Evolutionary conservation across 2,329 filamentous ascomycete genomes (phyloP).

Genomic region (Rosellinia necatrix): DNA sequence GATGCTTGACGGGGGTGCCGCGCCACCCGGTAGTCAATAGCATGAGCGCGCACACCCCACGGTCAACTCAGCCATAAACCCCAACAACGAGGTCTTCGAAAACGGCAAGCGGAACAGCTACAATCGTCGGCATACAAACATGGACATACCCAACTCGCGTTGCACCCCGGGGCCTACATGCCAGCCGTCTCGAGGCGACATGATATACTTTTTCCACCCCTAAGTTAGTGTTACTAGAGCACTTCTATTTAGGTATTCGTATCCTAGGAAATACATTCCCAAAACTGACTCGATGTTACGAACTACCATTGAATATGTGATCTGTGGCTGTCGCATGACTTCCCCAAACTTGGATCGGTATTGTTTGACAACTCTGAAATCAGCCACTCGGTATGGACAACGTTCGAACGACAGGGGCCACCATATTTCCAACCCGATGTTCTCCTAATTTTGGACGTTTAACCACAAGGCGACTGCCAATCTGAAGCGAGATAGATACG

Average conservation of each 20-base stretch:
- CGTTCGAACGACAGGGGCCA: too few relatives aligned
- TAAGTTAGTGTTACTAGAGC: not conserved
- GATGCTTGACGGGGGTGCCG: conserved; percentile 23
- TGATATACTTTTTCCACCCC: conserved; percentile 1
- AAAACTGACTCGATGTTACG: not conserved
- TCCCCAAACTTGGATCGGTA: not conserved
- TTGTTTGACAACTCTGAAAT: not conserved
- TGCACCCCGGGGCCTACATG: conserved; percentile 3
- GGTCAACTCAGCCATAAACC: conserved; percentile 12
- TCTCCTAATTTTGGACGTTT: too few relatives aligned
- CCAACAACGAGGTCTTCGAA: conserved; percentile 13
- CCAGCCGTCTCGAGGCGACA: conserved; percentile 11
- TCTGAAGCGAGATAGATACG: too few relatives aligned
- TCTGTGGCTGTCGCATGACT: not conserved
- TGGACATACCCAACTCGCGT: conserved; percentile 1
- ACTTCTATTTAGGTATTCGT: conserved; percentile 13
- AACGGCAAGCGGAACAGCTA: conserved; percentile 6
- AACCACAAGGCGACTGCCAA: too few relatives aligned
- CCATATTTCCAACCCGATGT: too few relatives aligned
- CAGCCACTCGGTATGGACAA: not conserved
- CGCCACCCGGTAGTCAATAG: conserved; percentile 11
- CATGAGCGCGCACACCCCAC: conserved; percentile 9
- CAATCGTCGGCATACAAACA: not conserved
- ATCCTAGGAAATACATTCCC: conserved; percentile 11
- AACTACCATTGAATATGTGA: not conserved